These are phyloP conservation scores for Fusarium vanettenii DNA, from an alignment of 2,329 filamentous ascomycete genomes.

Conservation along the genomic window DNA sequence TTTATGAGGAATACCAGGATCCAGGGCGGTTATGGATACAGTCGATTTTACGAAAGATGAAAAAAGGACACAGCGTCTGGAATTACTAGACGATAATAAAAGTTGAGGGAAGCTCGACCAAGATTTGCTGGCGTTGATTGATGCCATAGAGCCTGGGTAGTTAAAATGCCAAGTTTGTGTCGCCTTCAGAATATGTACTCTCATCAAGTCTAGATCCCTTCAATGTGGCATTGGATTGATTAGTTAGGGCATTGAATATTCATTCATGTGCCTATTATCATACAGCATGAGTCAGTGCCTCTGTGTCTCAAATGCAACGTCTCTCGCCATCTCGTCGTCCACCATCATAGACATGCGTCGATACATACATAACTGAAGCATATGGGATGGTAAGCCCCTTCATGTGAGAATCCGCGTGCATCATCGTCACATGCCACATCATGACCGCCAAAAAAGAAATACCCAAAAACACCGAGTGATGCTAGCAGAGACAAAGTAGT, in stretches of 20 bases:
- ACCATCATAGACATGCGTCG: background rate
- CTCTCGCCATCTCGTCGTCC: background rate
- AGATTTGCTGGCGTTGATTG: background rate
- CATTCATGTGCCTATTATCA: background rate
- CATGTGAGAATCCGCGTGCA: background rate
- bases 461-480: constrained; percentile 27
- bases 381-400: background rate
- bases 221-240: background rate
- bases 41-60: background rate
- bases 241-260: background rate
- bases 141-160: background rate
- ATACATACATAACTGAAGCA: background rate
- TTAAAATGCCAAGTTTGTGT: background rate
- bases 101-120: background rate
- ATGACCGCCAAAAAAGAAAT: constrained; percentile 9
- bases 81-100: background rate
- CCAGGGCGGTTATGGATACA: background rate
- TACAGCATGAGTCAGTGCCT: background rate
- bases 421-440: background rate
- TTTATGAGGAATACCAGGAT: background rate
- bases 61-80: background rate
- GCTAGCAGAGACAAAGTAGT: constrained; percentile 25
- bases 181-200: background rate
- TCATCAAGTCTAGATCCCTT: background rate
- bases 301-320: background rate